Base-by-base conservation (phyloP, 192 early-diverging fungal species). In the Umbelopsis isabellina region DNA sequence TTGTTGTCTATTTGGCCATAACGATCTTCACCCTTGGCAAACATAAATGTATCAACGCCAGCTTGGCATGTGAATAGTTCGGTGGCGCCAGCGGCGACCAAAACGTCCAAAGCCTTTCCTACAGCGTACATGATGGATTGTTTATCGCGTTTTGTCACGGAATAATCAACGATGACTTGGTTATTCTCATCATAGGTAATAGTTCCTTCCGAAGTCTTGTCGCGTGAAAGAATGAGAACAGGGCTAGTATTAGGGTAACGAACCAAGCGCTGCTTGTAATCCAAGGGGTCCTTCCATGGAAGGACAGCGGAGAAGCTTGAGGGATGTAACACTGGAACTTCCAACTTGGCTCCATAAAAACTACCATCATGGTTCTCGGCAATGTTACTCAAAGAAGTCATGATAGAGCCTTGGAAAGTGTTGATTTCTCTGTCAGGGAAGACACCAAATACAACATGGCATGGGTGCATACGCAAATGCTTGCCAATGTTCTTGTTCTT, bases 401-500 rank as follows among this genome's bases (percentile, higher is more conserved):
- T 90, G 33, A 91, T 90, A 13, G 87, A 80, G 8, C 87, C 88
- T 67, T 81, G 67, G 52, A 84, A 84, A 6, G 75, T 69, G 11
- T 88, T 71, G 22, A 90, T 65, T 1, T 67, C 45, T 48, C 73
- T 74, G 55, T 88, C 76, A 71, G 66, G 66, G 69, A 92, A 94
- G 53, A 85, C 76, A 21, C 91, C 92, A 79, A 89, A 87, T 25
- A 86, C 81, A 49, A 84, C 53, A 15, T 66, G 46, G 30, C 79
- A 84, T 35, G 93, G 93, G 70, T 94, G 91, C 16, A 91, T 66
- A 33, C 73, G 67, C 35, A 94, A 75, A 65, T 92, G 75, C 1
- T 80, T 72, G 20, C 93, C 93, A 76, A 94, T 89, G 78, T 91
- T 69, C 33, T 81, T 80, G 73, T 92, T 92, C 51, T 84, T 87